Base-by-base conservation (phyloP, 768 basidiomycete species). In the Russula emetica region DNA sequence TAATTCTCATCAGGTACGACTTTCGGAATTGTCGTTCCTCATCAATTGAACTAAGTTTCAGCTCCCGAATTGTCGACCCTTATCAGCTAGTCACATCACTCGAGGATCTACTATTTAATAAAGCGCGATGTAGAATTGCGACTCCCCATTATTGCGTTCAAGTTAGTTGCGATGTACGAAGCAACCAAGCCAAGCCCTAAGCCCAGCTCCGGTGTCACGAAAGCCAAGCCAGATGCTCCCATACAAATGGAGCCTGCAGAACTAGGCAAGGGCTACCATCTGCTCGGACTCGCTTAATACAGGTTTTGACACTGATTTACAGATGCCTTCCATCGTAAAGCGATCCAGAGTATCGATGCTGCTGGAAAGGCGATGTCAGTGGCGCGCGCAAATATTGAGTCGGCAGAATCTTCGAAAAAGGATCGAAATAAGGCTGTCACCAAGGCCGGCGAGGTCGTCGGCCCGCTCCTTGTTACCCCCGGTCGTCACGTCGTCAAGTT, bases 401-500 rank as follows among this genome's bases (percentile, higher is more conserved):
- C 32, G 55, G 49, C 58, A 14, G 30, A 53, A 40, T 10, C 47
- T 7, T 53, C 60, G 2, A 54, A 62, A 10, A n/a, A n/a, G n/a
- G 49, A 45, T 49, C 61, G 24, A 14, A 55, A 60, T 9, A 65
- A 55, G 13, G 60, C 38, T 7, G 49, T 65, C 24, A 18, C 40
- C 26, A 62, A 55, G 13, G 64, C 60, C 11, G 44, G 26, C 42
- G 55, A 56, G 24, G 55, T 62, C 16, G 64, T 55, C 54, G 18
- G 45, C 28, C 38, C 60, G 10, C 58, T 65, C 4, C 60, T 65
- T 18, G 54, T n/a, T n/a, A n/a, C 54, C 4, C 64, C 64, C 9
- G 26, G 60, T 34, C 28, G 38, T 42, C 64, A 62, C 16, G 60
- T 55, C 14, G 60, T 45, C 30, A 28, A 55, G 20, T 38, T 65